Evolutionary conservation across 768 basidiomycete species (phyloP).

Genomic region (Pholiota microspora): DNA sequence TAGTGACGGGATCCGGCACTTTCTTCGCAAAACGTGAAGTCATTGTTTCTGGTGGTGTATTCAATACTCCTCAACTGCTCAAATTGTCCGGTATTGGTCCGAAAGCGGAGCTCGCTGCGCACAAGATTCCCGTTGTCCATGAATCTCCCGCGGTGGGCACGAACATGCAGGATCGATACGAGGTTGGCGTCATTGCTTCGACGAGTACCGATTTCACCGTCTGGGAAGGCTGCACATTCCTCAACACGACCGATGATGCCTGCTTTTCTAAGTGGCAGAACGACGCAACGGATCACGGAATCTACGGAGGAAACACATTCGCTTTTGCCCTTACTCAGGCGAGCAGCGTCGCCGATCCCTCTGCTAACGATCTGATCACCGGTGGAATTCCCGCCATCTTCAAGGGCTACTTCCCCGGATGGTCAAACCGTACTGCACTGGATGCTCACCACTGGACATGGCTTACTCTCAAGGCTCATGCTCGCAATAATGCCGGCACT

Average conservation of each 20-base stretch:
- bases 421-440: neutral
- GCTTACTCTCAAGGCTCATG: conserved; percentile 1
- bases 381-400: conserved; percentile 3
- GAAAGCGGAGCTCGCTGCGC: neutral
- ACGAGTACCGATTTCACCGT: neutral
- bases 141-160: conserved; percentile 2
- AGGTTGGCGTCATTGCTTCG: neutral
- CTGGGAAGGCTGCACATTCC: conserved; percentile 4
- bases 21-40: conserved; percentile 2
- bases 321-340: neutral
- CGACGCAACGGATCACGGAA: conserved; percentile 1
- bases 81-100: conserved; percentile 2
- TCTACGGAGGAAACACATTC: conserved; percentile 1
- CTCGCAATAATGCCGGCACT: conserved; percentile 3
- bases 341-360: neutral
- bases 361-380: neutral
- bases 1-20: neutral
- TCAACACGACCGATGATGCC: neutral
- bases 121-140: conserved; percentile 1
- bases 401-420: conserved; percentile 3
- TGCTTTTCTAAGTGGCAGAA: neutral
- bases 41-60: neutral
- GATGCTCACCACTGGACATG: neutral
- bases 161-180: conserved; percentile 5
- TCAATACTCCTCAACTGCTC: conserved; percentile 1